Conservation (phyloP, 176 grass and related monocot species). For the Oryza coarctata region DNA sequence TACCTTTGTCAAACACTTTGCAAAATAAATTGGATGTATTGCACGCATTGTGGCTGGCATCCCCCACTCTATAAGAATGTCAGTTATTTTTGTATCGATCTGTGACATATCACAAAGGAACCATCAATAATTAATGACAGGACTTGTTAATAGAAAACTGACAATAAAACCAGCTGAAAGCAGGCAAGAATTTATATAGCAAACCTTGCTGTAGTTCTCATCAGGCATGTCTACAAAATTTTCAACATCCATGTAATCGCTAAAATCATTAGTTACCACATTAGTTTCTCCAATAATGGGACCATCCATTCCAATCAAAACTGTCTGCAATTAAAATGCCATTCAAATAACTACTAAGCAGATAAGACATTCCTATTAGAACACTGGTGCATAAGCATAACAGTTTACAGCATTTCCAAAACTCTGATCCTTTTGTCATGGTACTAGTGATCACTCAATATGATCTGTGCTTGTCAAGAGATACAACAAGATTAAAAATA, state of each 20-base stretch:
- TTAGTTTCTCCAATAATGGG: conserved; percentile 57
- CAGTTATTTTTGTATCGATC: conserved; percentile 83
- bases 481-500: conserved; percentile 13
- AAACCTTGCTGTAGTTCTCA: conserved; percentile 65
- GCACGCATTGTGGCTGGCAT: conserved; percentile 77
- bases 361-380: conserved; percentile 25
- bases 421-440: not conserved
- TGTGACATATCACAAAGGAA: conserved; percentile 51
- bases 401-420: not conserved
- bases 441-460: conserved; percentile 21
- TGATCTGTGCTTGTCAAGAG: not conserved
- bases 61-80: conserved; percentile 93
- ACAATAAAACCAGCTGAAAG: conserved; percentile 7
- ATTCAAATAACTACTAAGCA: conserved; percentile 31
- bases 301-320: conserved; percentile 71
- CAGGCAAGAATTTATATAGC: conserved; percentile 17
- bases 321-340: conserved; percentile 65
- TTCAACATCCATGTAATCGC: conserved; percentile 50
- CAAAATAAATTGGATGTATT: conserved; percentile 94
- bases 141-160: conserved; percentile 8
- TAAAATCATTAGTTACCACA: conserved; percentile 44
- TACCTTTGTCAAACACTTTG: conserved; percentile 86
- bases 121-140: conserved; percentile 21
- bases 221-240: conserved; percentile 49
- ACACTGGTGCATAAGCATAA: not conserved